Evolutionary conservation across 2,329 filamentous ascomycete species (phyloP), one percentile per base, ranked within the genome.

Genomic region (Diplodia intermedia): DNA sequence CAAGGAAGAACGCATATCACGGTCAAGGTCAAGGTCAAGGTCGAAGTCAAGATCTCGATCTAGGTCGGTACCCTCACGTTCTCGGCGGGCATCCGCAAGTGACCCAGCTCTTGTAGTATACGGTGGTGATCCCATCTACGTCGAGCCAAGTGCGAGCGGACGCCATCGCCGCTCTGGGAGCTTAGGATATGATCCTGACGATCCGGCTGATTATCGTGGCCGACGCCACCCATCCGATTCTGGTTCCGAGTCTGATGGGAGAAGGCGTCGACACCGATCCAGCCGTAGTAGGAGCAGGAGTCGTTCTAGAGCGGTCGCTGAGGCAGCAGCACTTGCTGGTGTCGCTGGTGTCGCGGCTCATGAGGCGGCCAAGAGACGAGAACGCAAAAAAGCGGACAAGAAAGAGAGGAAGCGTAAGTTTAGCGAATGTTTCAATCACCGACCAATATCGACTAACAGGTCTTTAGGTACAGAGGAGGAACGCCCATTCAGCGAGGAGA

Each of bases 61-160:
- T 73, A 79, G 78, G 77, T 80, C 78, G 73, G 77, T 79, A 75
- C 77, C 74, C 71, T 82, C 81, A 68, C 76, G 81, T 82, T 72
- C 81, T 74, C 75, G 79, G 77, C 76, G 77, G 69, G 75, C 78
- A 71, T 79, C 83, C 73, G 77, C 79, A 70, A 82, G 80, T 79
- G 80, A 84, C 73, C 79, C 80, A 73, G 83, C 81, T 69, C 78
- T 89, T 77, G 88, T 90, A 79, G 87, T 89, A 75, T 90, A 90
- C 76, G 88, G 88, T 71, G 83, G 85, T 74, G 85, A 87, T 74
- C 88, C 87, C 8, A 86, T 90, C 66, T 84, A 86, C 72, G 84
- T 85, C 72, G 86, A 86, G 69, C 72, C 79, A 31, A 80, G 79
- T 65, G 79, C 83, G 69, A 82, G 83, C 70, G 82, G 83, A 70